Evolutionary conservation across 2,329 filamentous ascomycete genomes (phyloP), one percentile per base, ranked within the genome.

Genomic region (Fusarium irregulare): DNA sequence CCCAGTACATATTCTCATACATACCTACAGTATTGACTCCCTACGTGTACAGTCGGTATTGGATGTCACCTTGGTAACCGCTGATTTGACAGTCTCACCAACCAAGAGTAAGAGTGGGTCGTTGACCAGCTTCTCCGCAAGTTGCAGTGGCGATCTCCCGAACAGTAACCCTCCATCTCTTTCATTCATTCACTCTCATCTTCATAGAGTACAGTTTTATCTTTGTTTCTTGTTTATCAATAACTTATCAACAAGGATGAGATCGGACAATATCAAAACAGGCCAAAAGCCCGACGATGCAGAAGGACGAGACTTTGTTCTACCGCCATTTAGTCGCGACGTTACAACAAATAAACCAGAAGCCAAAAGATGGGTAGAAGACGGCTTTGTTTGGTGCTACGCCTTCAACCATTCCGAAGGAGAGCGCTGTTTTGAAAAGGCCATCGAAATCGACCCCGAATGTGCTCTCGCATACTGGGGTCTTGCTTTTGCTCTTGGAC

Each of bases 381-480:
- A 89, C 5, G 91, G 90, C 2, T 79, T 93, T 18, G 82, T 88
- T 16, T 93, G 91, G 91, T 84, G 83, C 46, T 93, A 91, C 75
- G 89, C 82, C 6, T 93, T 93, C 81, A 92, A 93, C 72, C 91
- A 92, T 69, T 88, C 89, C 64, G 91, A 92, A 75, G 85, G 88
- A 1, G 85, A 83, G 2, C 79, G 79, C 32, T 92, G 89, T 76
- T 92, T 92, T 71, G 80, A 87, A 67, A 80, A 82, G 42, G 88
- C 88, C 7, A 84, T 87, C 32, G 76, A 78, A 2, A 74, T 82
- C 42, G 90, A 92, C 68, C 72, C 80, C 0, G 72, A 78, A 2
- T 91, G 87, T 64, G 83, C 85, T 16, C 86, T 92, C 80, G 89
- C 87, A 2, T 85, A 90, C 68, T 92, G 89, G 89, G 90, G 90